phyloP scores from a whole-genome alignment of 169 alveolate species.

The Eimeria necatrix region DNA sequence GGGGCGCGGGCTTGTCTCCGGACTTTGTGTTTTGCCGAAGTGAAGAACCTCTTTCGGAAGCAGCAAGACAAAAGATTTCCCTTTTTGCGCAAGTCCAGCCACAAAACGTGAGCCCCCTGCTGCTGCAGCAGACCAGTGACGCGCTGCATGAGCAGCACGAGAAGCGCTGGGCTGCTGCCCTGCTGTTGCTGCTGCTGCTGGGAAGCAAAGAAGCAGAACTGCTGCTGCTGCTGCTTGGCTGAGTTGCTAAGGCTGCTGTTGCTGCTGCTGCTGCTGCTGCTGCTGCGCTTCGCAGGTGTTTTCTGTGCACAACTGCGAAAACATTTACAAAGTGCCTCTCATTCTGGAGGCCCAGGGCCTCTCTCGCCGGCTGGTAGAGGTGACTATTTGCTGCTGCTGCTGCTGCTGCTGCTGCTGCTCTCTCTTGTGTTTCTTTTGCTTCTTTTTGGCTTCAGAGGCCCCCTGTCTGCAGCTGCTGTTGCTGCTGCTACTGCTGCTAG shows the following conservation, averaged over 20 bases:
- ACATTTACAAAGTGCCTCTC: conserved; percentile 86
- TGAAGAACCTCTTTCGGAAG: conserved; percentile 87
- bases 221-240: too few species aligned
- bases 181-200: too few species aligned
- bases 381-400: too few species aligned
- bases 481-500: too few species aligned
- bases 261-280: too few species aligned
- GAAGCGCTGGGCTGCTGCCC: too few species aligned
- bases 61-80: conserved; percentile 89
- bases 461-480: too few species aligned
- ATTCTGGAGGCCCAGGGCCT: conserved; percentile 90
- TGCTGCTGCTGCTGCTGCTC: too few species aligned
- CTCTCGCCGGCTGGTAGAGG: conserved; percentile 82
- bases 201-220: too few species aligned
- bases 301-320: conserved; percentile 78
- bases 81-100: conserved; percentile 89
- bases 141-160: too few species aligned
- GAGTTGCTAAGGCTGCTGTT: too few species aligned
- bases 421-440: background rate
- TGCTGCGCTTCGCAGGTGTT: conserved; percentile 72
- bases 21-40: conserved; percentile 90
- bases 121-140: too few species aligned
- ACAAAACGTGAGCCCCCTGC: conserved; percentile 90
- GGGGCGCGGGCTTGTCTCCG: conserved; percentile 83
- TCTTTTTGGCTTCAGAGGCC: background rate